These are phyloP conservation scores for Capniomyces stellatus DNA, from an alignment of 371 early-diverging fungal genomes.

Conservation along the genomic window DNA sequence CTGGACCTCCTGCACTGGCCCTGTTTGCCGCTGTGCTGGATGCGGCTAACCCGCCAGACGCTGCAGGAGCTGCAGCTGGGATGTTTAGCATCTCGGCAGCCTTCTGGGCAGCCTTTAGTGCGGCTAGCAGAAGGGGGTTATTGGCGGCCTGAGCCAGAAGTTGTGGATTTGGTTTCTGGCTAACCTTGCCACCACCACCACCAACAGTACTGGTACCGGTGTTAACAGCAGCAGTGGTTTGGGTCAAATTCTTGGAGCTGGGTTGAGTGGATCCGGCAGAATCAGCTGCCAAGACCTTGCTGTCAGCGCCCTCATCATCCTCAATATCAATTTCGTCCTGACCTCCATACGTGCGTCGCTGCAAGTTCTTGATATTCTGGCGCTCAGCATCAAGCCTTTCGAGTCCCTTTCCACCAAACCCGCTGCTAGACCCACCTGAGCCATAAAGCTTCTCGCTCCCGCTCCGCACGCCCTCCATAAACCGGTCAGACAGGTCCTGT, in stretches of 20 bases:
- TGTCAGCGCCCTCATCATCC: conserved; percentile 30
- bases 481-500: conserved; percentile 56
- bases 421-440: conserved; percentile 33
- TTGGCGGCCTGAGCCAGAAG: conserved; percentile 3
- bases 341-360: conserved; percentile 72
- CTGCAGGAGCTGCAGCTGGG: too few relatives aligned
- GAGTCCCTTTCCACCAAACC: conserved; percentile 95
- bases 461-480: conserved; percentile 72
- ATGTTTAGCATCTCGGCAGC: conserved; percentile 26
- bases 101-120: conserved; percentile 24
- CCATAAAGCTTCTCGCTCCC: conserved; percentile 57
- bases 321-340: conserved; percentile 52
- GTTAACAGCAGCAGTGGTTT: too few relatives aligned
- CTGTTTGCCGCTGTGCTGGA: not conserved
- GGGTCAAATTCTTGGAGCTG: too few relatives aligned
- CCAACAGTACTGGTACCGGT: too few relatives aligned
- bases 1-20: conserved; percentile 16
- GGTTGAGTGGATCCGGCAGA: too few relatives aligned
- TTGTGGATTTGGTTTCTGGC: conserved; percentile 2
- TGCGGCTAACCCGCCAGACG: not conserved
- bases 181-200: not conserved
- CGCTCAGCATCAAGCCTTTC: conserved; percentile 87
- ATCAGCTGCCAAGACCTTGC: conserved; percentile 6
- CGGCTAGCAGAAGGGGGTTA: conserved; percentile 10
- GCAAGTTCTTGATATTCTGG: conserved; percentile 71